Base-by-base conservation (phyloP, 495 filamentous ascomycete species). In the Penicillium paradoxum region DNA sequence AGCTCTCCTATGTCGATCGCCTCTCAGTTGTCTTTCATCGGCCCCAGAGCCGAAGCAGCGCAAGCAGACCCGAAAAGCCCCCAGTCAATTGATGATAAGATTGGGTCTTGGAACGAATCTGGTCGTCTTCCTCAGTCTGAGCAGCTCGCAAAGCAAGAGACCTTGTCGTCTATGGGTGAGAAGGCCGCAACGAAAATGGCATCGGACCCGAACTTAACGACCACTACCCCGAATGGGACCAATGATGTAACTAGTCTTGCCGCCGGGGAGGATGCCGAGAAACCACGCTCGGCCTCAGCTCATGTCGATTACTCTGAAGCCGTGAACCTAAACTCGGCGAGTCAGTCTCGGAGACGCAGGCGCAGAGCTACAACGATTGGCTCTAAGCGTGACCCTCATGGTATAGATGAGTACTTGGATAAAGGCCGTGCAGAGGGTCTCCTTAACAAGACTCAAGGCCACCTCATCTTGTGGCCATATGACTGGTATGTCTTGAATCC, bases 391-490 rank as follows among this genome's bases (percentile, higher is more conserved):
- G 86, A 86, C 2, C 88, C 90, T 66, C 79, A 80, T 56, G 77
- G 78, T 1, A 75, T 75, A 11, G 90, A 92, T 58, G 88, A 92
- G 42, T 62, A 95, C 36, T 73, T 96, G 57, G 79, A 79, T 43
- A 80, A 77, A 41, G 78, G 76, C 14, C 87, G 89, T 49, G 88
- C 89, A 6, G 91, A 95, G 61, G 85, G 88, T 55, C 71, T 96
- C 58, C 73, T 97, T 61, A 79, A 83, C 50, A 74, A 91, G 76
- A 83, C 89, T 32, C 95, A 97, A 68, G 93, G 93, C 8, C 80
- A 90, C 67, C 73, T 98, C 34, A 91, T 98, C 24, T 69, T 89
- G 47, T 98, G 91, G 77, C 93, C 93, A 14, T 93, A 96, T 65
- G 88, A 98, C 53, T 98, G 95, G 90, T 82, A 65, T 37, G 72